These are phyloP conservation scores for Aspergillus bridgeri DNA, from an alignment of 495 filamentous ascomycete species.

Conservation along the genomic window DNA sequence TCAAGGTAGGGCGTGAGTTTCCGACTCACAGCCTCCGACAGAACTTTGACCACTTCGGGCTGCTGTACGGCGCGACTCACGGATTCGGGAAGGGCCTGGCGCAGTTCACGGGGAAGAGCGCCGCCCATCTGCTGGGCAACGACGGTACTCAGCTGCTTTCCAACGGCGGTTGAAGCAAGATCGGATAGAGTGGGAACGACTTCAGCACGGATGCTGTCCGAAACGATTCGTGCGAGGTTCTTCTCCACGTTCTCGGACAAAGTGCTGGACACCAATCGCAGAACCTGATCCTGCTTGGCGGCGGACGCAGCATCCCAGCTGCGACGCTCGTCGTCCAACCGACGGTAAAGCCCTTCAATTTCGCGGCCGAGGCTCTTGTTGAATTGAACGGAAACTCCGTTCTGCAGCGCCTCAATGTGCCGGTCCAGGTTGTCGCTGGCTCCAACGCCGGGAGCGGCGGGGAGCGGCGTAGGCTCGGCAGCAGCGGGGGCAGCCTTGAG, in stretches of 20 bases:
- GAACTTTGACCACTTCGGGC: slow-evolving; percentile 60
- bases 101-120: slow-evolving; percentile 53
- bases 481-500: slow-evolving; percentile 12
- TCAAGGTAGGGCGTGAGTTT: slow-evolving; percentile 67
- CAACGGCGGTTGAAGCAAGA: slow-evolving; percentile 49
- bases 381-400: slow-evolving; percentile 52
- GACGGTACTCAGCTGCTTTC: slow-evolving; percentile 57
- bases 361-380: slow-evolving; percentile 53
- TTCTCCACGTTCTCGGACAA: slow-evolving; percentile 87
- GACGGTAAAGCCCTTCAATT: slow-evolving; percentile 55
- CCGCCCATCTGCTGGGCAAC: slow-evolving; percentile 47
- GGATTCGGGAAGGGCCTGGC: slow-evolving; percentile 50
- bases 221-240: slow-evolving; percentile 68
- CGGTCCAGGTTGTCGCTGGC: slow-evolving; percentile 39
- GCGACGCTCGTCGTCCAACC: slow-evolving; percentile 63
- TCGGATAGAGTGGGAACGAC: slow-evolving; percentile 59
- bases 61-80: slow-evolving; percentile 63
- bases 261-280: slow-evolving; percentile 83
- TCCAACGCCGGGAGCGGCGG: slow-evolving; percentile 6
- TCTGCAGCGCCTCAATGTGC: slow-evolving; percentile 55
- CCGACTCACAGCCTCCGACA: slow-evolving; percentile 67
- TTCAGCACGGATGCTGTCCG: slow-evolving; percentile 58
- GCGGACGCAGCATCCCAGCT: slow-evolving; percentile 60
- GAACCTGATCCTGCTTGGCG: slow-evolving; percentile 72
- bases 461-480: neutral